A percentile compares a stretch with the other conserved stretches of the same genome.
phyloP scores from a whole-genome alignment of 495 filamentous ascomycete genomes.

The Podospora comata region DNA sequence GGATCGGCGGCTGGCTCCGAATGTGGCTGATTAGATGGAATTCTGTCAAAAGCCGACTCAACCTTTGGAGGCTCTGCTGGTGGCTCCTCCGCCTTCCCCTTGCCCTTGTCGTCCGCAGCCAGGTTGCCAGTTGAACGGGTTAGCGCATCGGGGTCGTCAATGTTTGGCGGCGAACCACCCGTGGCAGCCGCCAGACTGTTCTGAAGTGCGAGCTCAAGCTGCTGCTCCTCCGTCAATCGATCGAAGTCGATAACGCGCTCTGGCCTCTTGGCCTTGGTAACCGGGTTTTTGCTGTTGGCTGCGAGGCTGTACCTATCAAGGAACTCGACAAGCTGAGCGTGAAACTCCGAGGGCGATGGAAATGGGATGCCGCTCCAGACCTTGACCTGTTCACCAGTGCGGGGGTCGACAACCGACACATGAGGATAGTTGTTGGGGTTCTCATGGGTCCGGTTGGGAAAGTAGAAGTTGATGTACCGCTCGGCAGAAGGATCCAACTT shows the following conservation, averaged over 20 bases:
- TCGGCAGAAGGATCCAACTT: slow-evolving; percentile 72
- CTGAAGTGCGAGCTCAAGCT: slow-evolving; percentile 87
- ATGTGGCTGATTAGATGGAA: slow-evolving; percentile 70
- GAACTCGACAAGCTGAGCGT: slow-evolving; percentile 90
- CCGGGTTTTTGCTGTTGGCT: slow-evolving; percentile 84
- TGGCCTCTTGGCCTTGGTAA: slow-evolving; percentile 74
- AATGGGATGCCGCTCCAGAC: slow-evolving; percentile 85
- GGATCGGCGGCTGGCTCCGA: slow-evolving; percentile 68
- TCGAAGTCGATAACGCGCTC: slow-evolving; percentile 66
- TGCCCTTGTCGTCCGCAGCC: slow-evolving; percentile 57
- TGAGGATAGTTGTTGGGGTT: slow-evolving; percentile 81
- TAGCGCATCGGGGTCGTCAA: slow-evolving; percentile 77
- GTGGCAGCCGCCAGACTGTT: slow-evolving; percentile 62
- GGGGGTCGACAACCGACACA: slow-evolving; percentile 91
- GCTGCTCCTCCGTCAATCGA: slow-evolving; percentile 93
- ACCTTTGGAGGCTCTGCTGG: slow-evolving; percentile 18
- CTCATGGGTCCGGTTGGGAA: slow-evolving; percentile 64
- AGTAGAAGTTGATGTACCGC: slow-evolving; percentile 87
- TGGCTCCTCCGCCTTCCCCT: slow-evolving; percentile 49
- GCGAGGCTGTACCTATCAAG: slow-evolving; percentile 91
- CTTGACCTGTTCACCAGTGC: slow-evolving; percentile 96
- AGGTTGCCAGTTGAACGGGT: slow-evolving; percentile 54
- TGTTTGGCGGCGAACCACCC: slow-evolving; percentile 25
- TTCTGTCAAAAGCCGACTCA: slow-evolving; percentile 58
- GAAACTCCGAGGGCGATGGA: slow-evolving; percentile 72